phyloP scores from a whole-genome alignment of 768 basidiomycete genomes.

The Lentinus tigrinus region DNA sequence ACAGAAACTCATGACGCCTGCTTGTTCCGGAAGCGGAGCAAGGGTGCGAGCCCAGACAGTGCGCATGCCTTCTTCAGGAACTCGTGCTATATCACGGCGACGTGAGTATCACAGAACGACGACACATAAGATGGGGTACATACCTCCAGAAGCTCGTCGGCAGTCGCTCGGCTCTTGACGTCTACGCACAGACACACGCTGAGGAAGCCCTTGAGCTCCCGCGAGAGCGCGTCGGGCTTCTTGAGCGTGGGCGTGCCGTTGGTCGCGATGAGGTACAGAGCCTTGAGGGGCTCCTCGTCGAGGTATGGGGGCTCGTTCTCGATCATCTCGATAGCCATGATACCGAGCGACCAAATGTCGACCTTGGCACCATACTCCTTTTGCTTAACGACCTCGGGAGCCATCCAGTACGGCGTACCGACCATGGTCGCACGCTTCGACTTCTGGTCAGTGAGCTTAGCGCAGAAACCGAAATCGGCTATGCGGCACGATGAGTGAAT shows the following conservation, averaged over 20 bases:
- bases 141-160: constrained; percentile 81
- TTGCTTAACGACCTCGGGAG: constrained; percentile 96
- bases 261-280: constrained; percentile 93
- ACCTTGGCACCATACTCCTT: constrained; percentile 97
- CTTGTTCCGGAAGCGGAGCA: constrained; percentile 79
- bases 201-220: constrained; percentile 93
- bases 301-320: constrained; percentile 96
- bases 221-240: constrained; percentile 88
- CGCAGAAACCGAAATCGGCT: constrained; percentile 98
- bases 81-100: constrained; percentile 66
- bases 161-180: constrained; percentile 89
- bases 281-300: constrained; percentile 93
- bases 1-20: constrained; percentile 36
- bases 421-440: constrained; percentile 99
- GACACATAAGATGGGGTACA: constrained; percentile 27
- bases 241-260: constrained; percentile 98
- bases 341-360: constrained; percentile 95
- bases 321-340: constrained; percentile 99
- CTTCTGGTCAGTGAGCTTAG: constrained; percentile 94
- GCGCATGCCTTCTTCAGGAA: constrained; percentile 91
- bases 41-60: constrained; percentile 76
- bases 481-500: constrained; percentile 5
- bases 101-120: constrained; percentile 12
- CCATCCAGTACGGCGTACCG: constrained; percentile 98
- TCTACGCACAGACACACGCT: constrained; percentile 99